Evolutionary conservation across 2,329 filamentous ascomycete genomes (phyloP).

Genomic region (Cercospora brassicicola): DNA sequence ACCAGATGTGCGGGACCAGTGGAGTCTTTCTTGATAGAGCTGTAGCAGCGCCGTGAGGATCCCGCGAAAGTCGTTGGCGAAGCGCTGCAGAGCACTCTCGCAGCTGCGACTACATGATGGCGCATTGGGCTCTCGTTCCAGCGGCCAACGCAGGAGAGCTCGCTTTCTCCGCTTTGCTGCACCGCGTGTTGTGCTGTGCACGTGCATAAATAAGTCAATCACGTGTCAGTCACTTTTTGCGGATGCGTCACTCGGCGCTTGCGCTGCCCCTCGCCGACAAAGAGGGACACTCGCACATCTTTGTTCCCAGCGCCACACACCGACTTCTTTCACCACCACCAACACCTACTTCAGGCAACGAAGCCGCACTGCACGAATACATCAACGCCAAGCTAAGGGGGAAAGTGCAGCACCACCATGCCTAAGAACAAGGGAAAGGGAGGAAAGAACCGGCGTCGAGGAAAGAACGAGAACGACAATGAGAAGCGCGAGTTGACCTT

Average conservation of each 20-base stretch:
- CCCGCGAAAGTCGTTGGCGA: not conserved
- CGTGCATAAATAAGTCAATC: not conserved
- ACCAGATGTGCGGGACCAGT: conserved; percentile 14
- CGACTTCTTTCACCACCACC: conserved; percentile 4
- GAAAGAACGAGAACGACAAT: conserved; percentile 85
- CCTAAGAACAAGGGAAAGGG: conserved; percentile 99
- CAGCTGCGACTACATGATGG: not conserved
- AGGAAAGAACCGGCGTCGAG: conserved; percentile 96
- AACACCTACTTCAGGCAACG: conserved; percentile 26
- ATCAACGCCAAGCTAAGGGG: conserved; percentile 21
- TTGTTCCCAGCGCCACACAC: conserved; percentile 9
- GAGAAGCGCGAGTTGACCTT: conserved; percentile 98
- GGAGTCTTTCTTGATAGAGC: not conserved
- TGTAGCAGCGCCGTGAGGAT: not conserved
- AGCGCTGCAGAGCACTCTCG: not conserved
- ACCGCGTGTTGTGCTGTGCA: not conserved
- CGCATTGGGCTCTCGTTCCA: not conserved
- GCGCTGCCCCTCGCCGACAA: conserved; percentile 4
- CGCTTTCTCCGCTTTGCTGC: not conserved
- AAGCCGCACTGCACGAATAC: conserved; percentile 31
- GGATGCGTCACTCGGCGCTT: conserved; percentile 4
- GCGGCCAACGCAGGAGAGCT: not conserved
- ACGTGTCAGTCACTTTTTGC: not conserved
- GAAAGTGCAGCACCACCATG: conserved; percentile 56
- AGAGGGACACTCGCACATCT: conserved; percentile 6